Evolutionary conservation across 2,329 filamentous ascomycete species (phyloP), one percentile per base, ranked within the genome.

Genomic region (Talaromyces sp.): DNA sequence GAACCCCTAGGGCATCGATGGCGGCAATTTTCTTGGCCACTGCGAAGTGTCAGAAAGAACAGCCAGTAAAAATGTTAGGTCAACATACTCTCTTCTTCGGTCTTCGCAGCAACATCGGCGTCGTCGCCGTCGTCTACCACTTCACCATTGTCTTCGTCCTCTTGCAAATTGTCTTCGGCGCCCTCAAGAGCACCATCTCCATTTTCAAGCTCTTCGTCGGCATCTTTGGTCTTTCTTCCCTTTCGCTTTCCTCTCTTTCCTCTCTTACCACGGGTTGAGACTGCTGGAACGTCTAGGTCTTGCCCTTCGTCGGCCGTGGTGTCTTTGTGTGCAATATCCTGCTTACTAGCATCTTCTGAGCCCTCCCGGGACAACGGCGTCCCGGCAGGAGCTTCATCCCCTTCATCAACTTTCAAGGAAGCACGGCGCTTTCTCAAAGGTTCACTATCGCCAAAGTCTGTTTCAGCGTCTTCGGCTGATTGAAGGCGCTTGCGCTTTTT

Each of bases 21-120:
- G 92, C 92, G 35, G 85, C 84, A 69, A 87, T 87, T 77, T 93
- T 94, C 70, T 86, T 87, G 68, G 90, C 85, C 65, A 90, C 90
- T 93, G 68, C 62, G 61, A 66, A 71, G 62, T 69, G 38, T 68
- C 38, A 62, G 64, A 74, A 27, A 61, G 17, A 29, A 19, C 2
- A 11, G 24, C 35, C n/a, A 32, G n/a, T 21, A 52, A 32, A 41
- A 58, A 29, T 24, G 41, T 2, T 26, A 10, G 35, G 27, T 53
- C 46, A 19, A 74, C 74, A 76, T 75, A 78, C 78, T 73, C 68
- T 81, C 81, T 74, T 84, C 81, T 66, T 83, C 81, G 19, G 73
- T 73, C 67, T 79, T 82, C n/a, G 77, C 74, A n/a, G 70, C 63
- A 6, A 72, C 72, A 56, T 80, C 78, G 26, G 70, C 70, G 55